A percentile compares a stretch with the other conserved stretches of the same genome.
These are phyloP conservation scores for Porcisia deanei DNA, from an alignment of 208 protist genomes.

Conservation along the genomic window DNA sequence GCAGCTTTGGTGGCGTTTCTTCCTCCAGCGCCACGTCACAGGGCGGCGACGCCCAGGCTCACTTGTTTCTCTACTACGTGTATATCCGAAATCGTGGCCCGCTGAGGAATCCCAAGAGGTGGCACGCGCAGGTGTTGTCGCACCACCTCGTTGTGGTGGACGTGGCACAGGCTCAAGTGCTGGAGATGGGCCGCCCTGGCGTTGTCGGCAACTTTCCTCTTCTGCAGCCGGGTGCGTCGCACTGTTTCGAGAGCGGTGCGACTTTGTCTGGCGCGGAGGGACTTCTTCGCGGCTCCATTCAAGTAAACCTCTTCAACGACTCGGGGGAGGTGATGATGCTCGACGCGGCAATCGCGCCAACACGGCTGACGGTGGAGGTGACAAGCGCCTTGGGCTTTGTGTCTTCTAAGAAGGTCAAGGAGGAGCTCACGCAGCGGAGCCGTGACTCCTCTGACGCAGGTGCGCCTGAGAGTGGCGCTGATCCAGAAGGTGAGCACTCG, in stretches of 20 bases:
- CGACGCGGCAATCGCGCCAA: constrained; percentile 74
- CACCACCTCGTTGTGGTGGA: constrained; percentile 76
- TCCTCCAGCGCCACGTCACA: background rate
- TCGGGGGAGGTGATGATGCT: constrained; percentile 64
- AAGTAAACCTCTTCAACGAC: constrained; percentile 81
- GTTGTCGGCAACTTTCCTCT: constrained; percentile 76
- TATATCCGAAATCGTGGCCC: constrained; percentile 71
- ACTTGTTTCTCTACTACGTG: constrained; percentile 85
- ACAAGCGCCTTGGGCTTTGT: constrained; percentile 21
- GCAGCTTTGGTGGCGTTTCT: background rate
- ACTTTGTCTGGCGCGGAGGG: constrained; percentile 53
- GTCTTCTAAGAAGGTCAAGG: constrained; percentile 15
- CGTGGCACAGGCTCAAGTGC: constrained; percentile 35
- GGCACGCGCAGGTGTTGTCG: constrained; percentile 82
- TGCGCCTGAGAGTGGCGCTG: background rate
- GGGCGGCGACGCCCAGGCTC: constrained; percentile 12
- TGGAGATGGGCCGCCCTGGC: constrained; percentile 77
- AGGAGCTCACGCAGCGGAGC: constrained; percentile 30
- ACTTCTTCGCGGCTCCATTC: constrained; percentile 82
- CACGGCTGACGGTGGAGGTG: constrained; percentile 47
- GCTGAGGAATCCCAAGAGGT: constrained; percentile 56
- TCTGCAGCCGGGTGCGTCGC: constrained; percentile 72
- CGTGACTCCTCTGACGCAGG: background rate
- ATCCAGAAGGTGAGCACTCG: background rate
- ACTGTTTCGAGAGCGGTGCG: constrained; percentile 77